Conservation (phyloP, 1,139 yeast species). For the Hemisphaericaspora xylofermentans region DNA sequence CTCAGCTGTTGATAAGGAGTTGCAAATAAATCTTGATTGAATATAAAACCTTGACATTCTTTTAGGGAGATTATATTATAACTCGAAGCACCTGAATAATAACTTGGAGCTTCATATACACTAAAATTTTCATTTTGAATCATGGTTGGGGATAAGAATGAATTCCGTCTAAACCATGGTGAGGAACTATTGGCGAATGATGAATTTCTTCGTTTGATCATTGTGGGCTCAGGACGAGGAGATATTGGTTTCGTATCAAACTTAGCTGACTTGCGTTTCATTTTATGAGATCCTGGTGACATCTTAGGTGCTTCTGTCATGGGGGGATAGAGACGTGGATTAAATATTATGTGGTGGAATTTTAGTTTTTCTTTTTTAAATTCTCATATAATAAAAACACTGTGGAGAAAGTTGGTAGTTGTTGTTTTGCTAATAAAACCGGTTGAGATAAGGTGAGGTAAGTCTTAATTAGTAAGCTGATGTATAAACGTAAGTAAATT, state of each 20-base stretch:
- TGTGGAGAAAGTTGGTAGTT: too few species aligned
- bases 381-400: too few species aligned
- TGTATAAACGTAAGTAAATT: too few species aligned
- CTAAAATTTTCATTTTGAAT: conserved; percentile 58
- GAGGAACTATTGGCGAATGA: conserved; percentile 51
- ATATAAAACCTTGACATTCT: conserved; percentile 71
- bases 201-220: conserved; percentile 31
- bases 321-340: neutral
- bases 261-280: conserved; percentile 13
- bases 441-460: too few species aligned
- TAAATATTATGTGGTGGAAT: neutral
- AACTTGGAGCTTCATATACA: conserved; percentile 48
- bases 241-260: conserved; percentile 10
- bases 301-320: conserved; percentile 6
- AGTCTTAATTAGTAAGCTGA: too few species aligned
- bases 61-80: conserved; percentile 49
- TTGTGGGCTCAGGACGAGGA: conserved; percentile 19
- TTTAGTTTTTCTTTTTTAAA: neutral
- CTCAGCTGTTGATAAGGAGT: conserved; percentile 61
- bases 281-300: conserved; percentile 5
- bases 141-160: conserved; percentile 63
- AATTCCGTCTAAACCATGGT: conserved; percentile 58
- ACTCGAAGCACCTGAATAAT: conserved; percentile 29
- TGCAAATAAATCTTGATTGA: conserved; percentile 75
- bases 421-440: too few species aligned